These are phyloP conservation scores for Amanita exitialis DNA, from an alignment of 768 basidiomycete species.

Conservation along the genomic window DNA sequence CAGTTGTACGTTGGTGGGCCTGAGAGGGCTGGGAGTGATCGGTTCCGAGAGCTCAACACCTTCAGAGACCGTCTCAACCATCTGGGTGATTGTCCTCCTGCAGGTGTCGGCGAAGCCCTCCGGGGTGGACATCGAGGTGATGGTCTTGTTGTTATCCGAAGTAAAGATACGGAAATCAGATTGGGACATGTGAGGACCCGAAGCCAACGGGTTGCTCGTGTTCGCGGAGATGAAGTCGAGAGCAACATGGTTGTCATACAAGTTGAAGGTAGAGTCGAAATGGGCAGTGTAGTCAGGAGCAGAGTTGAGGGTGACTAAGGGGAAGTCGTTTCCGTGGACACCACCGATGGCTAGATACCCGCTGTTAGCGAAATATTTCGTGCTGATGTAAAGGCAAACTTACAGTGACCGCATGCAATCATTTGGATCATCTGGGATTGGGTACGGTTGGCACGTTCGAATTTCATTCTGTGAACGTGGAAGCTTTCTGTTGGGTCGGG, in stretches of 20 bases:
- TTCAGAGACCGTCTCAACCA: background rate
- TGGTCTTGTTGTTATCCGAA: background rate
- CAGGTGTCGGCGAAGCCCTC: background rate
- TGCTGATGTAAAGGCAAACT: background rate
- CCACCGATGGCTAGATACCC: constrained; percentile 16
- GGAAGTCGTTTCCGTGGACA: constrained; percentile 19
- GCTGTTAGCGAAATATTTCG: background rate
- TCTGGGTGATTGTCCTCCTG: background rate
- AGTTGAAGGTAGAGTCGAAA: constrained; percentile 4
- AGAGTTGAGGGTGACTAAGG: constrained; percentile 2
- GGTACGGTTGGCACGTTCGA: constrained; percentile 19
- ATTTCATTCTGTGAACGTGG: constrained; percentile 15
- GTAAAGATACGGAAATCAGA: constrained; percentile 1
- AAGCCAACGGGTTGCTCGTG: background rate
- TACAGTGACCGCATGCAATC: constrained; percentile 23
- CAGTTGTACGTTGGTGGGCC: background rate
- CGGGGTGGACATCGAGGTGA: background rate
- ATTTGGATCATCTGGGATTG: constrained; percentile 22
- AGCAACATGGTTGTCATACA: background rate
- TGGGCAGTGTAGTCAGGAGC: background rate
- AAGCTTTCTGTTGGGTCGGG: constrained; percentile 19
- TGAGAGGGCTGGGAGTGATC: constrained; percentile 1
- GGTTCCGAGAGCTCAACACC: background rate
- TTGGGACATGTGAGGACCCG: background rate
- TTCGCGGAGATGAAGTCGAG: constrained; percentile 1